phyloP scores from a whole-genome alignment of 176 grass and related monocot species.

The Raddia distichophylla region DNA sequence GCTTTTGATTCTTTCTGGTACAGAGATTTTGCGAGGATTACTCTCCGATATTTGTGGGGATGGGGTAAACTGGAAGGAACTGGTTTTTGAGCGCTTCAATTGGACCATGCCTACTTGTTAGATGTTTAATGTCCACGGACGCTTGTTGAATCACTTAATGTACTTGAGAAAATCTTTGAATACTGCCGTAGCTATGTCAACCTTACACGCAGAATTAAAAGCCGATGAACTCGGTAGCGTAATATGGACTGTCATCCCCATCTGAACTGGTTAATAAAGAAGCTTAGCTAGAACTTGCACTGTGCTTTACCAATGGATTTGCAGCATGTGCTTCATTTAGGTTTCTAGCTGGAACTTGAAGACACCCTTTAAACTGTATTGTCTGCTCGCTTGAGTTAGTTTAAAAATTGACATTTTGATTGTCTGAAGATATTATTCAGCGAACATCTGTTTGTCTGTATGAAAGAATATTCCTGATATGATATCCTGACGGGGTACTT shows the following conservation, averaged over 20 bases:
- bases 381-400: constrained; percentile 17
- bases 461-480: constrained; percentile 24
- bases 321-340: neutral
- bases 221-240: constrained; percentile 31
- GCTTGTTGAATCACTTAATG: constrained; percentile 14
- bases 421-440: neutral
- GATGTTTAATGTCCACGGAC: constrained; percentile 38
- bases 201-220: constrained; percentile 47
- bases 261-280: constrained; percentile 16
- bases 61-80: constrained; percentile 50
- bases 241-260: constrained; percentile 18
- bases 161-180: constrained; percentile 53
- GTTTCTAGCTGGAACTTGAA: constrained; percentile 14
- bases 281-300: constrained; percentile 14
- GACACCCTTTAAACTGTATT: neutral
- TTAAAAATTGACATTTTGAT: neutral
- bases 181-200: constrained; percentile 54
- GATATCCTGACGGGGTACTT: constrained; percentile 1
- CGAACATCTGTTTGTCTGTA: neutral
- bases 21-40: constrained; percentile 28
- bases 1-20: constrained; percentile 40
- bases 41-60: constrained; percentile 33
- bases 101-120: constrained; percentile 40
- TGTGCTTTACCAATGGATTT: constrained; percentile 19
- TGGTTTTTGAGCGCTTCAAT: constrained; percentile 22